Conservation (phyloP, 208 protist species). For the Trypanosoma avium region DNA sequence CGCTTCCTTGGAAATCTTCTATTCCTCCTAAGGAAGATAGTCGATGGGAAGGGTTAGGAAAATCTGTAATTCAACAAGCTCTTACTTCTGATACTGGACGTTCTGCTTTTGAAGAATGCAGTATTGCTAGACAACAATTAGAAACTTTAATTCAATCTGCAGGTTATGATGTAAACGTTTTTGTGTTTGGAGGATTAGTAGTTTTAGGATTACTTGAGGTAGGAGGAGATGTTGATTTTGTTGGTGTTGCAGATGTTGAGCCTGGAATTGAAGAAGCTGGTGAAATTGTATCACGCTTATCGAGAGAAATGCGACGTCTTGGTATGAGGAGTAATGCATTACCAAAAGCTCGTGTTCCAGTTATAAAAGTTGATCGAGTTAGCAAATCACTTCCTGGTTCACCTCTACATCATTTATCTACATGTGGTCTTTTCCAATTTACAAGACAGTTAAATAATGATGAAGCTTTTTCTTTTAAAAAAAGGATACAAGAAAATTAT, state of each 20-base stretch:
- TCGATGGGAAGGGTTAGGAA: slow-evolving; percentile 56
- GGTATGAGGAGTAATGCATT: slow-evolving; percentile 65
- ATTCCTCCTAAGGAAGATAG: slow-evolving; percentile 36
- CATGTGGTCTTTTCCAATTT: slow-evolving; percentile 85
- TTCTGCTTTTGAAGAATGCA: slow-evolving; percentile 82
- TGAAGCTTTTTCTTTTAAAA: slow-evolving; percentile 54
- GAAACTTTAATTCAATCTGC: slow-evolving; percentile 74
- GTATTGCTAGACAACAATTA: slow-evolving; percentile 69
- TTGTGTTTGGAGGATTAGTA: slow-evolving; percentile 86
- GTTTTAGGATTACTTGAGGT: slow-evolving; percentile 78
- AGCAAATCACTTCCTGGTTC: slow-evolving; percentile 77
- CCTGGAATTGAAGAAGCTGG: slow-evolving; percentile 75
- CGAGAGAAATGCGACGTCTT: slow-evolving; percentile 69
- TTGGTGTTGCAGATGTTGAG: slow-evolving; percentile 83
- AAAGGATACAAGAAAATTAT: slow-evolving; percentile 54
- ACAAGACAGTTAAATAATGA: slow-evolving; percentile 43
- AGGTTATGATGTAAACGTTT: slow-evolving; percentile 86
- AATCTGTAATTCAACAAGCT: slow-evolving; percentile 58
- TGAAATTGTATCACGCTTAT: slow-evolving; percentile 65
- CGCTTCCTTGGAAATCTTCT: slow-evolving; percentile 55
- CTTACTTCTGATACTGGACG: slow-evolving; percentile 73
- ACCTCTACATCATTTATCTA: slow-evolving; percentile 65
- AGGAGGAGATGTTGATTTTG: slow-evolving; percentile 89
- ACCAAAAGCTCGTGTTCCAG: slow-evolving; percentile 81
- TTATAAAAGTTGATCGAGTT: slow-evolving; percentile 81